phyloP scores from a whole-genome alignment of 768 basidiomycete species.

The Mycena crocata region DNA sequence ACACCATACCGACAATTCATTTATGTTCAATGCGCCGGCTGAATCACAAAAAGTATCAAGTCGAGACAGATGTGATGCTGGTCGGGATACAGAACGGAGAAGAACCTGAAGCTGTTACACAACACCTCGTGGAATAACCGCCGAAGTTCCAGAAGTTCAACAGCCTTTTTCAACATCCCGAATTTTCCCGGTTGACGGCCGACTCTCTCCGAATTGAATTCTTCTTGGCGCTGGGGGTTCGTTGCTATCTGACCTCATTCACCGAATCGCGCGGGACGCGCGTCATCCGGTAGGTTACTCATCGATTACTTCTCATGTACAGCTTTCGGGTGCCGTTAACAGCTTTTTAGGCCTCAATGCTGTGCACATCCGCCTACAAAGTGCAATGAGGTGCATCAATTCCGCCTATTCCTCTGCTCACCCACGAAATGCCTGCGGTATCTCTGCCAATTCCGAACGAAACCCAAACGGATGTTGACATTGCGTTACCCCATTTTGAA shows the following conservation, averaged over 20 bases:
- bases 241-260: not conserved
- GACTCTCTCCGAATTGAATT: not conserved
- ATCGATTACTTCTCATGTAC: not conserved
- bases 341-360: constrained; percentile 4
- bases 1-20: too few relatives aligned
- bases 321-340: not conserved
- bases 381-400: not conserved
- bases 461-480: not conserved
- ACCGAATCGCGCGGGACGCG: not conserved
- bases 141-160: too few relatives aligned
- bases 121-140: too few relatives aligned
- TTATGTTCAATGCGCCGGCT: too few relatives aligned
- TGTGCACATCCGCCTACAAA: constrained; percentile 19
- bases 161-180: too few relatives aligned
- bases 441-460: constrained; percentile 1
- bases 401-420: not conserved
- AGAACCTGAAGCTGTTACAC: too few relatives aligned
- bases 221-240: not conserved
- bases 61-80: too few relatives aligned
- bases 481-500: not conserved
- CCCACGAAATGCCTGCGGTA: constrained; percentile 17
- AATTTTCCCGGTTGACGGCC: not conserved
- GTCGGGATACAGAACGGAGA: too few relatives aligned
- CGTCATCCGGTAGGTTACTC: not conserved
- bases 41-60: too few relatives aligned